Evolutionary conservation across 2,329 filamentous ascomycete species (phyloP).

Genomic region (Knoxdaviesia capensis): DNA sequence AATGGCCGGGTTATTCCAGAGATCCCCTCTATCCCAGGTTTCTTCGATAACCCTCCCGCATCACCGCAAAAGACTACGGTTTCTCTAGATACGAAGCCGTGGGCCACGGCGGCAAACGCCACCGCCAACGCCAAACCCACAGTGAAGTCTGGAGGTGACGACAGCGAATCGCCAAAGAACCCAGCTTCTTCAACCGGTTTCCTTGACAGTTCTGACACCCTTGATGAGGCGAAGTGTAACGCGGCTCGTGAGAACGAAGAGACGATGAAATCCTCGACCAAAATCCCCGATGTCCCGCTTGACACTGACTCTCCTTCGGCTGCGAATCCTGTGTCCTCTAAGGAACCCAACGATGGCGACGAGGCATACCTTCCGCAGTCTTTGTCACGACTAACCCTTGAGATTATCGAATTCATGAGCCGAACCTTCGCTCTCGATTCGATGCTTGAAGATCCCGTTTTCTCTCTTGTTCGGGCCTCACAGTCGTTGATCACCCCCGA

Average conservation of each 20-base stretch:
- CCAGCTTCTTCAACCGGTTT: background rate
- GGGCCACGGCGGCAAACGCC: no score
- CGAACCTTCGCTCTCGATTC: constrained; percentile 5
- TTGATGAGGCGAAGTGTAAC: background rate
- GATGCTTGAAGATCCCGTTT: no score
- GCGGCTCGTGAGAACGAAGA: constrained; percentile 1
- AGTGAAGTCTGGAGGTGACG: constrained; percentile 1
- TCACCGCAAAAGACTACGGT: background rate
- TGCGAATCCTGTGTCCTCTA: no score
- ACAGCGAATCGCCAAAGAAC: background rate
- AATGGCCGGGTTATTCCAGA: constrained; percentile 13
- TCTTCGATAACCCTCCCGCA: constrained; percentile 16
- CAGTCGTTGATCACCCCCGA: no score
- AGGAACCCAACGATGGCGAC: no score
- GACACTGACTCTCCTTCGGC: no score
- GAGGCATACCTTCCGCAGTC: constrained; percentile 28
- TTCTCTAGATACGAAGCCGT: no score
- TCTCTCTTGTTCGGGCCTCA: no score
- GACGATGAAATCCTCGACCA: no score
- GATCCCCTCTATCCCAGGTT: constrained; percentile 15
- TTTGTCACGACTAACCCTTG: constrained; percentile 29
- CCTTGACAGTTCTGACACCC: background rate
- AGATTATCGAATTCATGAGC: constrained; percentile 39
- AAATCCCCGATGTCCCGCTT: no score
- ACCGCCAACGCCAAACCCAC: no score